Evolutionary conservation across 306 rosid genomes (phyloP), one percentile per base, ranked within the genome.

Genomic region (Rubus idaeus): DNA sequence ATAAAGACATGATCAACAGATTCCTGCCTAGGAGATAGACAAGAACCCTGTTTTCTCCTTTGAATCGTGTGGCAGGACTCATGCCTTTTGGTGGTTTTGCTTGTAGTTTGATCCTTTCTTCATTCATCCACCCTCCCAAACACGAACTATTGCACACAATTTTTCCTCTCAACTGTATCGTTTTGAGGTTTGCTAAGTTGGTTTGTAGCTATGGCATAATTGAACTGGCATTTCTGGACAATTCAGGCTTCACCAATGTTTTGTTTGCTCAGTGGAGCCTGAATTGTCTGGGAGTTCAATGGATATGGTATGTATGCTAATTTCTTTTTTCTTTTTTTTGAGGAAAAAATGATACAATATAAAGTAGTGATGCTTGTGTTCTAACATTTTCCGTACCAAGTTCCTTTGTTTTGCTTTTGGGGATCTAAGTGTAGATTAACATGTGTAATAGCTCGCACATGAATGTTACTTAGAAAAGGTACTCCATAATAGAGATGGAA

Each of bases 21-120:
- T 13, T 30, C 44, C 6, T 61, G 67, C 44, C 35, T 30, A 30
- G 16, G 42, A 61, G 67, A 61, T 61, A 35, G 8, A 61, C 3
- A 58, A 61, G 44, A 35, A 13, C 44, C n/a, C 42, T 18, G 13
- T 61, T 9, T 61, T 42, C 5, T 26, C 26, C 42, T 12, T 58
- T 57, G 40, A 58, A 23, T 60, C 35, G n/a, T 57, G 21, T 23
- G 42, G 35, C 13, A 21, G 51, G 42, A 45, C 52, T 57, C 53
- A 20, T 52, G 11, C 12, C 1, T 39, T 20, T 57, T 40, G 65
- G 50, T 14, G 37, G 47, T 55, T 17, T 58, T 21, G 23, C 47
- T 46, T 58, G n/a, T 71, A 41, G 77, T 78, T 70, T 39, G 53
- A 61, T 13, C 5, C 17, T 40, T 77, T 30, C 40, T 4, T 51